These are phyloP conservation scores for Penicillium crustosum DNA, from an alignment of 2,329 filamentous ascomycete species.

Conservation along the genomic window DNA sequence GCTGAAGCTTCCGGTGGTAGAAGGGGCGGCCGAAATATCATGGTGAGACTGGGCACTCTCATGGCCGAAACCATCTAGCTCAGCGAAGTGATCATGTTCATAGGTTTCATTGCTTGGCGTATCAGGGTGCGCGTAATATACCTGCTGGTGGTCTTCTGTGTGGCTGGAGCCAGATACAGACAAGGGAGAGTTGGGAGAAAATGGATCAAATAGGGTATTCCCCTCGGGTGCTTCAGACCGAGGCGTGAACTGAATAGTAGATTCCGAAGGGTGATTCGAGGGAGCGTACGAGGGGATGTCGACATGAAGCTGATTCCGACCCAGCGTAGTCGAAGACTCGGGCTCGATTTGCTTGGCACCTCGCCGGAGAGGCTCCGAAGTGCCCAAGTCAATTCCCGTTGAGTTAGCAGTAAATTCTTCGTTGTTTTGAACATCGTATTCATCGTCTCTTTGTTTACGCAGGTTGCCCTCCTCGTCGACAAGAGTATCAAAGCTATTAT, in stretches of 20 bases:
- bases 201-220: conserved; percentile 25
- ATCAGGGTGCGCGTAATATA: conserved; percentile 37
- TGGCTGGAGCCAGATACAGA: conserved; percentile 31
- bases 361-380: conserved; percentile 29
- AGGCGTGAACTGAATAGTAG: conserved; percentile 47
- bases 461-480: conserved; percentile 47
- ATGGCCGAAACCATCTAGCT: conserved; percentile 12
- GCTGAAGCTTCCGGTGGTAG: conserved; percentile 39
- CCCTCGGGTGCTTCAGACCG: conserved; percentile 43
- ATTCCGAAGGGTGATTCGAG: conserved; percentile 44
- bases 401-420: conserved; percentile 31
- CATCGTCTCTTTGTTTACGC: conserved; percentile 12
- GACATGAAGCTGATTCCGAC: conserved; percentile 28
- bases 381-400: conserved; percentile 38
- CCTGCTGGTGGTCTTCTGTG: conserved; percentile 34
- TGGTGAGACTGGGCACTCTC: conserved; percentile 16
- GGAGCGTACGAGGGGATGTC: conserved; percentile 33
- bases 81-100: conserved; percentile 17
- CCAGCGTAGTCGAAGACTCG: conserved; percentile 6
- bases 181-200: conserved; percentile 19
- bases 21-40: conserved; percentile 38
- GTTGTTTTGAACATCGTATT: conserved; percentile 9
- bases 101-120: conserved; percentile 20
- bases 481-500: conserved; percentile 45
- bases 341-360: conserved; percentile 18